Evolutionary conservation across 2,329 filamentous ascomycete genomes (phyloP).

Genomic region (Penicillium sp.): DNA sequence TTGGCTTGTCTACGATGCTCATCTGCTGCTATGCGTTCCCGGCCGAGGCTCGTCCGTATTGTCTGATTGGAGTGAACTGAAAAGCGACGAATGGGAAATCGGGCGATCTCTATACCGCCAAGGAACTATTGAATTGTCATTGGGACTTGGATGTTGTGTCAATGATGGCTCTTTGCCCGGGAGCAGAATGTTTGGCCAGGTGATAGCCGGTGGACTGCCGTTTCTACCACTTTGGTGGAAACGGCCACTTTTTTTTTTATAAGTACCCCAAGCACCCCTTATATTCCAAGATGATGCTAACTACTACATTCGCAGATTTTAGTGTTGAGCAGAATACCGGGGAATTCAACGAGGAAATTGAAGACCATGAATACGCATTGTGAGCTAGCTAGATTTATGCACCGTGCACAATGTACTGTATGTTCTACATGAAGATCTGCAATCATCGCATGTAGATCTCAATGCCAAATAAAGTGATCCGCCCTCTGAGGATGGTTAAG

Average conservation of each 20-base stretch:
- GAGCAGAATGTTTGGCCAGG: constrained; percentile 19
- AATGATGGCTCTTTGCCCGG: constrained; percentile 8
- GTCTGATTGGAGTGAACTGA: constrained; percentile 15
- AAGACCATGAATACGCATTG: background rate
- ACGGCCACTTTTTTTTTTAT: constrained; percentile 41
- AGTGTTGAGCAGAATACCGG: background rate
- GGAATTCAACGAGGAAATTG: background rate
- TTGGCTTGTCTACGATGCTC: constrained; percentile 72
- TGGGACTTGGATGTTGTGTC: constrained; percentile 9
- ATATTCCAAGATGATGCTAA: constrained; percentile 26
- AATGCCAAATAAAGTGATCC: background rate
- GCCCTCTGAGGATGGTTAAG: background rate
- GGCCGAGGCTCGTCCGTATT: background rate
- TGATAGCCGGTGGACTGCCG: constrained; percentile 26
- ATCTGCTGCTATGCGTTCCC: constrained; percentile 16
- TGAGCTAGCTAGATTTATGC: background rate
- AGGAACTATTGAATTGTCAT: constrained; percentile 13
- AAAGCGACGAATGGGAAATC: constrained; percentile 18
- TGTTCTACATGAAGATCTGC: background rate
- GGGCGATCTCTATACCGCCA: constrained; percentile 9
- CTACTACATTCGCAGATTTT: constrained; percentile 29
- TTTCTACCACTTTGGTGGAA: constrained; percentile 28
- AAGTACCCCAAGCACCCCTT: constrained; percentile 28
- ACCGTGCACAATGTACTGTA: background rate
- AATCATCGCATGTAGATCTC: background rate